These are phyloP conservation scores for Penicillium steckii DNA, from an alignment of 495 filamentous ascomycete genomes.

Conservation along the genomic window DNA sequence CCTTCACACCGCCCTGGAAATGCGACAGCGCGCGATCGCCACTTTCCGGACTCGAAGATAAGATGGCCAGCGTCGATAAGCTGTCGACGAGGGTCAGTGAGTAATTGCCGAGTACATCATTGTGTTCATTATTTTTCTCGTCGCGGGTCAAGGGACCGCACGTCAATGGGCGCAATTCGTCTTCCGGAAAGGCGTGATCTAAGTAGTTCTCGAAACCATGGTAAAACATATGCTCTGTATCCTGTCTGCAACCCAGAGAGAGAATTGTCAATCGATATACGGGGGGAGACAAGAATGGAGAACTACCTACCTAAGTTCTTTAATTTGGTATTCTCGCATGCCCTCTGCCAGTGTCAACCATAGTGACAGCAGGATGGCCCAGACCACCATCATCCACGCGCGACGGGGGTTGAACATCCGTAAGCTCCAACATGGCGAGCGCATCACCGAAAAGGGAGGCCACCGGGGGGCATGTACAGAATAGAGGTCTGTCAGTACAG, in stretches of 20 bases:
- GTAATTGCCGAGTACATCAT: conserved; percentile 96
- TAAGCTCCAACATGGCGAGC: conserved; percentile 43
- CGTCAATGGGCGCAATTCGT: conserved; percentile 87
- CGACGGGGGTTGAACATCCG: conserved; percentile 38
- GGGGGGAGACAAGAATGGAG: not conserved
- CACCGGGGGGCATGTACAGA: conserved; percentile 29
- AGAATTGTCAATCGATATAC: conserved; percentile 9
- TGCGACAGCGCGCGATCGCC: conserved; percentile 63
- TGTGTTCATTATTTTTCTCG: conserved; percentile 77
- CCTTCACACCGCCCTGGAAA: conserved; percentile 77
- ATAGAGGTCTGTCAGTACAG: not conserved
- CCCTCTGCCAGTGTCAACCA: conserved; percentile 40
- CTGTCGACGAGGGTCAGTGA: conserved; percentile 94
- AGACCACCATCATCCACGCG: conserved; percentile 38
- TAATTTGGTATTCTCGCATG: conserved; percentile 41
- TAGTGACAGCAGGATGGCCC: conserved; percentile 39
- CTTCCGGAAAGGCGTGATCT: conserved; percentile 90
- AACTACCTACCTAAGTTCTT: conserved; percentile 35
- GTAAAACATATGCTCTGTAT: conserved; percentile 92
- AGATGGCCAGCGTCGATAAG: conserved; percentile 85
- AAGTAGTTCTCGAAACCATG: conserved; percentile 98
- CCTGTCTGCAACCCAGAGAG: conserved; percentile 48
- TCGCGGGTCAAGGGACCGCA: conserved; percentile 84
- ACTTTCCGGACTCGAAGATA: conserved; percentile 67
- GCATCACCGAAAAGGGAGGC: conserved; percentile 39